phyloP scores from a whole-genome alignment of 75 land plant species.

The Cupressus sempervirens region DNA sequence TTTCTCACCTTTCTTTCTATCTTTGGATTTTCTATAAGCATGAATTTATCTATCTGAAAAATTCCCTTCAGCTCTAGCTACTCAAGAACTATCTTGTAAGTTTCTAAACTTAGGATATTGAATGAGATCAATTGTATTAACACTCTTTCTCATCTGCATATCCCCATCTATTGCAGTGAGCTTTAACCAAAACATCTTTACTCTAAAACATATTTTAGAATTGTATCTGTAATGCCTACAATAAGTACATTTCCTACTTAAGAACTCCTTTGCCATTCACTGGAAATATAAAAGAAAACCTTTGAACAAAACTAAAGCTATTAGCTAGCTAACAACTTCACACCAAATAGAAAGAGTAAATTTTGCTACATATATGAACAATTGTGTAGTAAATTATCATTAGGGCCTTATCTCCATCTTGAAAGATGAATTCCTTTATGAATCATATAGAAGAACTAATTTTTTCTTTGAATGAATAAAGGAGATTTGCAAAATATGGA shows the following conservation, averaged over 20 bases:
- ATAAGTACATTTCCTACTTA: slow-evolving; percentile 60
- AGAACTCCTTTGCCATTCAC: slow-evolving; percentile 20
- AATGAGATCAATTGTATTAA: slow-evolving; percentile 44
- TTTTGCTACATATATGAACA: too few relatives aligned
- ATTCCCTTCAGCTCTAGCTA: slow-evolving; percentile 34
- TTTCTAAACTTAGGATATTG: slow-evolving; percentile 14
- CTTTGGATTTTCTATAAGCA: slow-evolving; percentile 30
- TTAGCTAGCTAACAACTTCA: background rate
- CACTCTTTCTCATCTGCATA: slow-evolving; percentile 45
- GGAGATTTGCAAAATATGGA: background rate
- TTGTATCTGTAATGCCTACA: slow-evolving; percentile 74
- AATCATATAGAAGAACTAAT: too few relatives aligned
- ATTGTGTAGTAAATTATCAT: too few relatives aligned
- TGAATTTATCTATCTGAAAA: slow-evolving; percentile 63
- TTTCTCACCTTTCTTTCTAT: slow-evolving; percentile 70
- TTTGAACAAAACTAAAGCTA: too few relatives aligned
- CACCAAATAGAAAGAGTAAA: too few relatives aligned
- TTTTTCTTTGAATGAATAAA: too few relatives aligned
- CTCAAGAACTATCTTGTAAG: background rate
- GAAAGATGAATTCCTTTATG: too few relatives aligned
- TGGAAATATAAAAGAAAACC: too few relatives aligned
- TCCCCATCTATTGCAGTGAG: slow-evolving; percentile 45
- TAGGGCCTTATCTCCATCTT: too few relatives aligned
- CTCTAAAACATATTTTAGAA: slow-evolving; percentile 52
- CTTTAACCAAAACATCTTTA: slow-evolving; percentile 57